phyloP scores from a whole-genome alignment of 2,329 filamentous ascomycete species.

The Alternaria triticimaculans region DNA sequence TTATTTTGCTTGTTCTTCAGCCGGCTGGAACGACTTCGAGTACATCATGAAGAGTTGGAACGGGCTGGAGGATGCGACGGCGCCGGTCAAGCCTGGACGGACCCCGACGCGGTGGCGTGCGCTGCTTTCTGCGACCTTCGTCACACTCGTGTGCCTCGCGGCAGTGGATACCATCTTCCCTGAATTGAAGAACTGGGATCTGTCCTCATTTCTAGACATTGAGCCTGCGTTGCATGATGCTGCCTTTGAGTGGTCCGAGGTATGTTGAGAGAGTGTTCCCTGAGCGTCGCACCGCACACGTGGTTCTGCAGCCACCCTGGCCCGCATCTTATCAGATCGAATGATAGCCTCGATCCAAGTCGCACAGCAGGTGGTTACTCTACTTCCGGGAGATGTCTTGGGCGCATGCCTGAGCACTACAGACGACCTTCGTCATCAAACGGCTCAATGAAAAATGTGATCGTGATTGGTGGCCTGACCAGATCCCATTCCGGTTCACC shows the following conservation, averaged over 20 bases:
- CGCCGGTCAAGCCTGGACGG: conserved; percentile 14
- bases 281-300: conserved; percentile 2
- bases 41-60: conserved; percentile 33
- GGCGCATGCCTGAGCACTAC: not conserved
- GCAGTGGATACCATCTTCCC: conserved; percentile 28
- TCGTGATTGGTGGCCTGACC: not conserved
- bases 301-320: conserved; percentile 6
- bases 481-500: not conserved
- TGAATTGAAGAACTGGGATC: conserved; percentile 11
- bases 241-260: conserved; percentile 30
- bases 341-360: not conserved
- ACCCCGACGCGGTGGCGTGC: conserved; percentile 15
- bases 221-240: conserved; percentile 4
- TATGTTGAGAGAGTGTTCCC: conserved; percentile 22
- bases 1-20: not conserved
- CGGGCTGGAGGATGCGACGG: conserved; percentile 13
- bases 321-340: conserved; percentile 11
- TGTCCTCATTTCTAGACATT: conserved; percentile 4
- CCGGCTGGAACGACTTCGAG: not conserved
- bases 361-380: conserved; percentile 4
- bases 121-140: conserved; percentile 20
- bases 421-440: not conserved
- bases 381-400: not conserved
- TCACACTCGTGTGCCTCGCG: conserved; percentile 24
- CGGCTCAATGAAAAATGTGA: not conserved